A percentile compares a stretch with the other conserved stretches of the same genome.
Evolutionary conservation across 2,329 filamentous ascomycete species (phyloP).

Genomic region (Botrytis fabae): DNA sequence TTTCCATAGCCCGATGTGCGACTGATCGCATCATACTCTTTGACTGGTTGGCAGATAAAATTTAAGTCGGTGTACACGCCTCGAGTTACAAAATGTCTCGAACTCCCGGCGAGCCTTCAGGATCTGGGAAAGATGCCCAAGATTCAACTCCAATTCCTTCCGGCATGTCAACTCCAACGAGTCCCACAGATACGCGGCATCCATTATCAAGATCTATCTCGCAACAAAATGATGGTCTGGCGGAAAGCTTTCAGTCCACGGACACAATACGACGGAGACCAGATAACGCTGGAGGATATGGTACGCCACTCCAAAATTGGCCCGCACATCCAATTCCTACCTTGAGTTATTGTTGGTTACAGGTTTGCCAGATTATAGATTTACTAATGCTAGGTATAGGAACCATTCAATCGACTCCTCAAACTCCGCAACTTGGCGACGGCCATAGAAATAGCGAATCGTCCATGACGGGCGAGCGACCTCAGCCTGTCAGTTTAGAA

Average conservation of each 20-base stretch:
- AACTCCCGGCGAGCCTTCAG: slow-evolving; percentile 26
- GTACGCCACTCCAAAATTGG: slow-evolving; percentile 46
- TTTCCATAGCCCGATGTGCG: slow-evolving; percentile 16
- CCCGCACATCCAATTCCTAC: not conserved
- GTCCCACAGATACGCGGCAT: slow-evolving; percentile 54
- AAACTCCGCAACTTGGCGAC: slow-evolving; percentile 27
- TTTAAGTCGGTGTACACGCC: not conserved
- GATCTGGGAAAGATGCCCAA: slow-evolving; percentile 26
- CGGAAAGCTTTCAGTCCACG: slow-evolving; percentile 58
- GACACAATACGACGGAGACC: slow-evolving; percentile 60
- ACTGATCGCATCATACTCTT: slow-evolving; percentile 3
- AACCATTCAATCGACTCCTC: slow-evolving; percentile 30
- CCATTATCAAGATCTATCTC: slow-evolving; percentile 37
- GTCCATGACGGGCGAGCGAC: slow-evolving; percentile 34
- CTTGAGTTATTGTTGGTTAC: not conserved
- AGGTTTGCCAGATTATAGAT: not conserved
- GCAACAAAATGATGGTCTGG: slow-evolving; percentile 47
- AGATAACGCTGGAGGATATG: slow-evolving; percentile 51
- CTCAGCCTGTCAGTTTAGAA: slow-evolving; percentile 35
- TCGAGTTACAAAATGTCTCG: slow-evolving; percentile 28
- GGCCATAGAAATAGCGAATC: slow-evolving; percentile 38
- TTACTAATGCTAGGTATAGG: slow-evolving; percentile 29
- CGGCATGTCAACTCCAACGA: slow-evolving; percentile 41
- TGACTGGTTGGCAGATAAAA: slow-evolving; percentile 10
- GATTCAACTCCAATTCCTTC: slow-evolving; percentile 26